Percentiles rank a stretch among this genome's conserved stretches.
Conservation (phyloP, 331 rosid species). For the Phaseolus coccineus region DNA sequence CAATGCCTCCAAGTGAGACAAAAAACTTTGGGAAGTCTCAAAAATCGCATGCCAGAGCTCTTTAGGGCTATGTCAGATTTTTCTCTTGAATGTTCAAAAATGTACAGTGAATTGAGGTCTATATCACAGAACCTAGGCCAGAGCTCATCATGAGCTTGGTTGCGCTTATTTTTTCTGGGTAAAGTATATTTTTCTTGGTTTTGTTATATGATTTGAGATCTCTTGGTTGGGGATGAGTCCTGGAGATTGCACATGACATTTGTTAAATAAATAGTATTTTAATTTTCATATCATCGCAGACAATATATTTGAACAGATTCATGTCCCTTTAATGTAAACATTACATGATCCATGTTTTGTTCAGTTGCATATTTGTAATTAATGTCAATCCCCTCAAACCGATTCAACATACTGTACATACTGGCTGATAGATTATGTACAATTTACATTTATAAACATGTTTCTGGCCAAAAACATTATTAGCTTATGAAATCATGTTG, state of each 20-base stretch:
- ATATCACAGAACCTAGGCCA: conserved; percentile 56
- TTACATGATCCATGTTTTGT: conserved; percentile 5
- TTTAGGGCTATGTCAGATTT: conserved; percentile 73
- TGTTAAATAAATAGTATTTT: conserved; percentile 39
- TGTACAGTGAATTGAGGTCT: conserved; percentile 67
- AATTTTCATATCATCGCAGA: not conserved
- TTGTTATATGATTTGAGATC: conserved; percentile 40
- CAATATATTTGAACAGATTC: conserved; percentile 21
- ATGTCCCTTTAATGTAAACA: not conserved
- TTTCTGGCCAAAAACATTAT: not conserved
- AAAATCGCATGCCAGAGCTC: conserved; percentile 81
- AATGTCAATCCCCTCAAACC: not conserved
- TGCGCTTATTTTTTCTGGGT: conserved; percentile 20
- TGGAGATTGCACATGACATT: conserved; percentile 36
- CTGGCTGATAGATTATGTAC: not conserved
- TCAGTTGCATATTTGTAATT: conserved; percentile 5
- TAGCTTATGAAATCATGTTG: not conserved
- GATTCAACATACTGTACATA: conserved; percentile 1
- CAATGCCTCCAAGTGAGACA: conserved; percentile 81
- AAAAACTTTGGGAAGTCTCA: conserved; percentile 74
- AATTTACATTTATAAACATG: conserved; percentile 2
- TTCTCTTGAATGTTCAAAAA: conserved; percentile 63
- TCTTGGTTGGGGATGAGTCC: conserved; percentile 49
- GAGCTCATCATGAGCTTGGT: conserved; percentile 49
- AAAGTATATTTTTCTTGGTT: conserved; percentile 32